These are phyloP conservation scores for Amphichorda felina DNA, from an alignment of 2,329 filamentous ascomycete species.

Conservation along the genomic window DNA sequence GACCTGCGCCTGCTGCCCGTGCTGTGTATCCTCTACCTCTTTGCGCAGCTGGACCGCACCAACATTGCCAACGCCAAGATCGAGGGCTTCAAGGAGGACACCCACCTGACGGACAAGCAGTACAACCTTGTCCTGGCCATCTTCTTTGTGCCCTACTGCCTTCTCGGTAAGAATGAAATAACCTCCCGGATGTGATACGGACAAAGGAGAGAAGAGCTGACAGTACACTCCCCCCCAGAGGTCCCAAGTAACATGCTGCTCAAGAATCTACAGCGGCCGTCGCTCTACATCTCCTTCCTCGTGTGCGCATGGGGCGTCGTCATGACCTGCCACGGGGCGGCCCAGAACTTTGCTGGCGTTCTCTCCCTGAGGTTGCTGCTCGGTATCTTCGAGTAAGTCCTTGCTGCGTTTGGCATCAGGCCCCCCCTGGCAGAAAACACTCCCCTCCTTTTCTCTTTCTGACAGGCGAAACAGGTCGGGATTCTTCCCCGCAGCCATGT, in stretches of 20 bases:
- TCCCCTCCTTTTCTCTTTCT: not conserved
- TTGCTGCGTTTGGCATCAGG: too few relatives aligned
- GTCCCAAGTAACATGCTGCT: conserved; percentile 21
- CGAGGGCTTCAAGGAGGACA: conserved; percentile 37
- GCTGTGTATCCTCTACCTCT: conserved; percentile 56
- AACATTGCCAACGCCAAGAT: conserved; percentile 60
- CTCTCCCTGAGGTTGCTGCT: conserved; percentile 30
- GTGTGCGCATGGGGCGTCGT: conserved; percentile 28
- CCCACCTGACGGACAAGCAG: conserved; percentile 47
- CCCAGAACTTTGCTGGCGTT: conserved; percentile 31
- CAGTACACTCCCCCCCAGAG: conserved; percentile 32
- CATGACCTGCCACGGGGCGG: conserved; percentile 30
- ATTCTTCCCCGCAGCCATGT: conserved; percentile 17
- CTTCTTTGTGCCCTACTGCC: conserved; percentile 3
- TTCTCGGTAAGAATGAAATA: not conserved
- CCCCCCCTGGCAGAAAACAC: not conserved
- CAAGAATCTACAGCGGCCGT: conserved; percentile 17
- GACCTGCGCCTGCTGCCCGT: conserved; percentile 41
- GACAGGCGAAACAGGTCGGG: conserved; percentile 10
- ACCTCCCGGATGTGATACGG: not conserved
- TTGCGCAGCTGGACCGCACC: conserved; percentile 58
- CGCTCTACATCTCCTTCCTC: conserved; percentile 20
- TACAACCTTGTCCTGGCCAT: conserved; percentile 60
- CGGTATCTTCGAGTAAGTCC: conserved; percentile 32
- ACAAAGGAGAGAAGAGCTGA: too few relatives aligned